phyloP scores from a whole-genome alignment of 2,329 filamentous ascomycete genomes.

The Phymatotrichopsis omnivora region DNA sequence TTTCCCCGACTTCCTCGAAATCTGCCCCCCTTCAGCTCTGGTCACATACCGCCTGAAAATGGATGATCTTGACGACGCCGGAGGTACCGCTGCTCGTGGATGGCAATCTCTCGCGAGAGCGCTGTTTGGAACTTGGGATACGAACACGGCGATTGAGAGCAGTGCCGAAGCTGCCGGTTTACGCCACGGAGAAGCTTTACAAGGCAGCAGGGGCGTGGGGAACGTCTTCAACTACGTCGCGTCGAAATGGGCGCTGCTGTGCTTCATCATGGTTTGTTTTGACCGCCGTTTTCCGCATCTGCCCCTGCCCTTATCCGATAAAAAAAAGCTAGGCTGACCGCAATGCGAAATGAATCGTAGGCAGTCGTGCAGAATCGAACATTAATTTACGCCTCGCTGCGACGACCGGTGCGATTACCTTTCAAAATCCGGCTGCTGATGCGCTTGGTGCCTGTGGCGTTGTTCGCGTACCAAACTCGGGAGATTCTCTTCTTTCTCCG shows the following conservation, averaged over 20 bases:
- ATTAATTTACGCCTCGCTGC: conserved; percentile 82
- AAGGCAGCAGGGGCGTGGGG: conserved; percentile 63
- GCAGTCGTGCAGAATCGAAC: conserved; percentile 83
- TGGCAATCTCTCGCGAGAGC: too few species aligned
- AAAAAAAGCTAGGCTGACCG: not conserved
- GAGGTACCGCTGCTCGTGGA: too few species aligned
- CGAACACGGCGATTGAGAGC: conserved; percentile 33
- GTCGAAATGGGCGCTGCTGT: conserved; percentile 83
- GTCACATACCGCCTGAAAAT: too few species aligned
- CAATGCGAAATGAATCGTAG: conserved; percentile 34
- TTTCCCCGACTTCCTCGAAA: too few species aligned
- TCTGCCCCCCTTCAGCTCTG: too few species aligned
- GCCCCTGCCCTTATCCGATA: not conserved
- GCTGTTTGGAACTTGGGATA: conserved; percentile 34
- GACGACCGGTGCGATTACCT: conserved; percentile 64
- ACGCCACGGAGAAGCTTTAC: conserved; percentile 43
- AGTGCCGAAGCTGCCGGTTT: conserved; percentile 36
- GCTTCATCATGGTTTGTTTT: conserved; percentile 58
- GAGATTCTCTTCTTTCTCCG: conserved; percentile 72
- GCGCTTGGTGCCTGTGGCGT: conserved; percentile 58
- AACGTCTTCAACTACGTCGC: conserved; percentile 85
- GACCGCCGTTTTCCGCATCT: not conserved
- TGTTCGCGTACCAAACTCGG: conserved; percentile 59
- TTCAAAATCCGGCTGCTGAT: conserved; percentile 63
- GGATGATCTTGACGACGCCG: too few species aligned